phyloP scores from a whole-genome alignment of 2,329 filamentous ascomycete genomes.

The Shiraia bambusicola region DNA sequence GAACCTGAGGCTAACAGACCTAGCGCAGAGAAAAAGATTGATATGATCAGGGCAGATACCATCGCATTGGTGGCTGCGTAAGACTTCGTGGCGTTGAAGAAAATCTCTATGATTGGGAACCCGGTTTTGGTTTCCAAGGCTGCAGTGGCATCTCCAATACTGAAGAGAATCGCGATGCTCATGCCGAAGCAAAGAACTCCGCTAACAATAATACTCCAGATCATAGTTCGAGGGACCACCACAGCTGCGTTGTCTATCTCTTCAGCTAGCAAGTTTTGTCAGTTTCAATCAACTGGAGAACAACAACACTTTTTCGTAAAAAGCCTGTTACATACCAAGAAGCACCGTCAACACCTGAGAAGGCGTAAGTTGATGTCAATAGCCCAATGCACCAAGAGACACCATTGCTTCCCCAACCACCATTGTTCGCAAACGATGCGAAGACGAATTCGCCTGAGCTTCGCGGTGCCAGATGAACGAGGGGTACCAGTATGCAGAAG shows the following conservation, averaged over 20 bases:
- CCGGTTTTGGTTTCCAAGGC: constrained; percentile 43
- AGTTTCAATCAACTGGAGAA: too few species aligned
- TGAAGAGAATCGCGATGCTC: constrained; percentile 29
- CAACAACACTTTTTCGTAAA: constrained; percentile 16
- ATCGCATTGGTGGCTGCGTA: too few species aligned
- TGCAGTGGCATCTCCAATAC: constrained; percentile 37
- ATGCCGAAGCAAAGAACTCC: constrained; percentile 43
- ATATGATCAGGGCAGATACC: too few species aligned
- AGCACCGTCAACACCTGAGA: too few species aligned
- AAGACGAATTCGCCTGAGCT: constrained; percentile 4
- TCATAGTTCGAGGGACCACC: constrained; percentile 40
- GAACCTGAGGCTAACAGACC: constrained; percentile 32
- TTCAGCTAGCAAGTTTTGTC: too few species aligned
- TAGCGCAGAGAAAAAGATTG: constrained; percentile 44
- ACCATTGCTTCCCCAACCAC: too few species aligned
- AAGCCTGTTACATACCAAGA: too few species aligned
- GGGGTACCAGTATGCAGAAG: constrained; percentile 52
- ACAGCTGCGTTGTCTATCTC: constrained; percentile 34
- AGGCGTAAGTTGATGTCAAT: too few species aligned
- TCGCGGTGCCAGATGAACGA: constrained; percentile 47
- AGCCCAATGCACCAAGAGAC: too few species aligned
- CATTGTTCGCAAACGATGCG: too few species aligned
- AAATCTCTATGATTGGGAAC: too few species aligned
- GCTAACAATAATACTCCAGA: constrained; percentile 42
- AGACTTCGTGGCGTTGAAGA: too few species aligned